phyloP scores from a whole-genome alignment of 1,284 basidiomycete species.

The Testicularia cyperi region DNA sequence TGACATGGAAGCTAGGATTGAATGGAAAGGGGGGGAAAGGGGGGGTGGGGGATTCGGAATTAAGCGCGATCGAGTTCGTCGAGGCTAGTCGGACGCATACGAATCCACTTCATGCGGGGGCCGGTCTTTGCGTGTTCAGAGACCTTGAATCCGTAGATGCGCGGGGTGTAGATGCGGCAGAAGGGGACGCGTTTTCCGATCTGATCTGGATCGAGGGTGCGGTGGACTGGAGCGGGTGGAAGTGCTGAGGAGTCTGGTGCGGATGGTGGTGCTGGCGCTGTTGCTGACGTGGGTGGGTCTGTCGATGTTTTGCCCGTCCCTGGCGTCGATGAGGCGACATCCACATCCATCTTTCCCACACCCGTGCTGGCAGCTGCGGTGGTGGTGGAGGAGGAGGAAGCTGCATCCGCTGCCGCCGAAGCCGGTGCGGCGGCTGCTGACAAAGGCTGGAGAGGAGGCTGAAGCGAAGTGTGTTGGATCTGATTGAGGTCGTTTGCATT shows the following conservation, averaged over 20 bases:
- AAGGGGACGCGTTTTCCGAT: conserved; percentile 43
- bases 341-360: too few species aligned
- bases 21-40: background rate
- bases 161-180: conserved; percentile 76
- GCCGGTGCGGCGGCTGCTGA: background rate
- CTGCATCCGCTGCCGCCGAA: background rate
- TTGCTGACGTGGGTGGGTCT: background rate
- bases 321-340: background rate
- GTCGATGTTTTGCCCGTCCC: background rate
- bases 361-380: background rate
- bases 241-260: background rate
- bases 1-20: background rate
- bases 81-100: conserved; percentile 76
- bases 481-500: background rate
- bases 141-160: conserved; percentile 80
- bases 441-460: background rate
- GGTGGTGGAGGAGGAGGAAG: background rate
- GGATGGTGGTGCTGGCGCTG: conserved; percentile 67
- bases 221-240: background rate
- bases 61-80: conserved; percentile 70
- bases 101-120: conserved; percentile 94
- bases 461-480: conserved; percentile 1
- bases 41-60: background rate
- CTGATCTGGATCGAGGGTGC: conserved; percentile 38
- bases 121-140: conserved; percentile 73